Evolutionary conservation across 768 basidiomycete genomes (phyloP), one percentile per base, ranked within the genome.

Genomic region (Baorangia bicolor): DNA sequence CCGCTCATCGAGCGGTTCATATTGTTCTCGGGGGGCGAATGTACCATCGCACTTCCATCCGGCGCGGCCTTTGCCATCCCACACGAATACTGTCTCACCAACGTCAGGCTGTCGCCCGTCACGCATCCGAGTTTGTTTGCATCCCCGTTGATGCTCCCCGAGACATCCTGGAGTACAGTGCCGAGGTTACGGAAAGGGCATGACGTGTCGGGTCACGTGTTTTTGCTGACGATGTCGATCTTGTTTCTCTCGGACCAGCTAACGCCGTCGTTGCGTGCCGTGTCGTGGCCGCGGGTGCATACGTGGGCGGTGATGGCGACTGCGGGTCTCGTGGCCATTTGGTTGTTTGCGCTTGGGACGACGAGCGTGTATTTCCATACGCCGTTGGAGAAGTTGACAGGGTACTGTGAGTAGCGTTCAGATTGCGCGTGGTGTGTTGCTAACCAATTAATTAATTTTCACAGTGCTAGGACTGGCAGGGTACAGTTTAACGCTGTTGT

Each of bases 131-230:
- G 71, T 14, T 74, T 92, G 40, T 91, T 92, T 73, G 65, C 77
- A 12, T 61, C 74, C 5, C 60, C 70, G 20, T 61, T 80, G 49
- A 45, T 70, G 5, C 63, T 75, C 30, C 76, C 78, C 2, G 69
- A 73, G 5, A 45, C 44, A 2, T 77, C 73, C 14, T 87, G 81
- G 81, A 69, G 66, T 28, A 70, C 67, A 1, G 74, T 73, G 0
- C 91, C 94, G 10, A 75, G 88, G 28, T 74, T 96, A 59, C 79
- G 84, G 50, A 81, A 78, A 39, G 96, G 96, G 0, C 94, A 97
- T 68, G 96, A 98, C 64, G 84, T 98, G 14, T 95, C 93, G 0
- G 96, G 96, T 8, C 96, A 98, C 67, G 78, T 94, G 30, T 98
- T 97, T 75, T 80, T 98, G 57, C 80, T 98, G 59, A 88, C 88